Base-by-base conservation (phyloP, 2,329 filamentous ascomycete species). In the Stromatinia cepivora region DNA sequence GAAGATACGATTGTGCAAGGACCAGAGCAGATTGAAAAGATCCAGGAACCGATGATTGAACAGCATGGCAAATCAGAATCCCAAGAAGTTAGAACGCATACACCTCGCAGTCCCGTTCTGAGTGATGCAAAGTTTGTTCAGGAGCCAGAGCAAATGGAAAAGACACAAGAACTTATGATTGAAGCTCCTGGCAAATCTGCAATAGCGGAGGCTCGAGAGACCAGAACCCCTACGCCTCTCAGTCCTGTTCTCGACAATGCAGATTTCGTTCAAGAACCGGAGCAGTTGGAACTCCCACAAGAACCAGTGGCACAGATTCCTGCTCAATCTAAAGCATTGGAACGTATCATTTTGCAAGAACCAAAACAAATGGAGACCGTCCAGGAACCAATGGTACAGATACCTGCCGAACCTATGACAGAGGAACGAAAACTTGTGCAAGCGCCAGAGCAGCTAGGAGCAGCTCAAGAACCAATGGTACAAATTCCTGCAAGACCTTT, bases 401-500 rank as follows among this genome's bases (percentile, higher is more conserved):
- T 31, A 13, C 28, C 42, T 48, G 42, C 25, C 3, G 42, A 61
- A 6, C 6, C 42, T 22, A 31, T 10, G 6, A 34, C 31, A 31
- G 78, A 77, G 65, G 75, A 54, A 25, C 54, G 31, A 17, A 34
- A 46, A 52, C 42, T 61, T 15, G 20, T 79, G 56, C 74, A 73
- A 39, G 72, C 77, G 42, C 58, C 70, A 15, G 70, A 71, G n/a
- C 66, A 73, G 17, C 59, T 70, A 13, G 70, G 59, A 9, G 25
- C 34, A 17, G 36, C 48, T 36, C 67, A 70, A 64, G 70, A 75
- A 59, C 57, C 61, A 50, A 62, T 64, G 39, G 28, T 34, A 20
- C 58, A 66, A 50, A 46, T 57, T 31, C 15, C 48, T 52, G 25
- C 63, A 39, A 66, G 34, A 52, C 15, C 56, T 9, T 52, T 25